A percentile compares a stretch with the other conserved stretches of the same genome.
Evolutionary conservation across 257 asterid genomes (phyloP).

Genomic region (Nicotiana tabacum): DNA sequence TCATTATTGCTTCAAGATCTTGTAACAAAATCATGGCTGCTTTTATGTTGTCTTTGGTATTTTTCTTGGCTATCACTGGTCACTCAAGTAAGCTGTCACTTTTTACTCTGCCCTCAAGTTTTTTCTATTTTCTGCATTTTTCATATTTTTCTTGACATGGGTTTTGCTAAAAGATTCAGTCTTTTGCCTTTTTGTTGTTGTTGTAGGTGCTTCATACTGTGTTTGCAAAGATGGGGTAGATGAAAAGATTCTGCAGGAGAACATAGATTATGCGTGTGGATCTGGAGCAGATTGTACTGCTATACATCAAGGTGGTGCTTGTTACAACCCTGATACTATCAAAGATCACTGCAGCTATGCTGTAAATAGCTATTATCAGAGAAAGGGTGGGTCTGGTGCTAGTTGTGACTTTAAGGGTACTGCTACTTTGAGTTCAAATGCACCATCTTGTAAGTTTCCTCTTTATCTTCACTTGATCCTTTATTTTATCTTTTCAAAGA

Average conservation of each 20-base stretch:
- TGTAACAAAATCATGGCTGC: constrained; percentile 41
- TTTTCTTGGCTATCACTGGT: constrained; percentile 48
- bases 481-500: not conserved
- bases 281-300: constrained; percentile 68
- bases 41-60: constrained; percentile 34
- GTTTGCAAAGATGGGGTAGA: constrained; percentile 47
- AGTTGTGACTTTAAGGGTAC: constrained; percentile 70
- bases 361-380: constrained; percentile 78
- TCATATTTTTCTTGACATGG: not conserved
- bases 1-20: constrained; percentile 5
- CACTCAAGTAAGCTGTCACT: constrained; percentile 27
- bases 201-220: constrained; percentile 55
- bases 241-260: constrained; percentile 41
- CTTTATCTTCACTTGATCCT: not conserved
- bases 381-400: constrained; percentile 32
- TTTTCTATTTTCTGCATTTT: not conserved
- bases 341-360: constrained; percentile 84
- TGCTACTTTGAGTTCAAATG: constrained; percentile 31
- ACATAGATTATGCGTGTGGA: constrained; percentile 90
- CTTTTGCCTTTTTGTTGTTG: not conserved
- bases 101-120: not conserved
- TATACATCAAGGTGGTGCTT: constrained; percentile 51
- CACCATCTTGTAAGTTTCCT: constrained; percentile 42
- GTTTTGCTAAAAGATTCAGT: not conserved
- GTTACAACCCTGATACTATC: constrained; percentile 64